Conservation (phyloP, 2,329 filamentous ascomycete genomes). For the Colletotrichum paranaense region DNA sequence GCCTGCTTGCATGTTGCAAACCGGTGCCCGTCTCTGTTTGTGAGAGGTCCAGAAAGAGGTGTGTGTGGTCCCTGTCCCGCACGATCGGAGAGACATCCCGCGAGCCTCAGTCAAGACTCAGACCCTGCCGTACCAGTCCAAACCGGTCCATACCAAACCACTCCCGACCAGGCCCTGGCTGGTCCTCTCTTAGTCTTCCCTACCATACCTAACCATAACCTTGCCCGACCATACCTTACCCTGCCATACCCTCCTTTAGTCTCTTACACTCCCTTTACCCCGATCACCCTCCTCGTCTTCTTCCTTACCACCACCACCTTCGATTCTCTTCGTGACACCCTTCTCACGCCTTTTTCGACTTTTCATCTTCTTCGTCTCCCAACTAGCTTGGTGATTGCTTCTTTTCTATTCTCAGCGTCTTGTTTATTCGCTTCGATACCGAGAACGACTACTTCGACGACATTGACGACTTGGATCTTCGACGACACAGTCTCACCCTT, state of each 20-base stretch:
- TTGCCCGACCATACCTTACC: constrained; percentile 19
- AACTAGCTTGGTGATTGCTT: neutral
- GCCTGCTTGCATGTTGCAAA: constrained; percentile 30
- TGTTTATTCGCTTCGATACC: neutral
- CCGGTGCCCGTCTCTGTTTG: constrained; percentile 14
- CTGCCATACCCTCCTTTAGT: constrained; percentile 23
- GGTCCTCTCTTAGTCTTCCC: neutral
- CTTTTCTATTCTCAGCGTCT: neutral
- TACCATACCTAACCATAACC: constrained; percentile 10
- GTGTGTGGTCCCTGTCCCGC: constrained; percentile 31
- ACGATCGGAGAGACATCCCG: constrained; percentile 30
- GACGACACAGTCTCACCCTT: neutral
- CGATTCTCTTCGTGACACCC: constrained; percentile 12
- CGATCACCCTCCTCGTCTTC: neutral
- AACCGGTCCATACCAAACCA: constrained; percentile 15
- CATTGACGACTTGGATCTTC: neutral
- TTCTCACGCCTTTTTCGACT: neutral
- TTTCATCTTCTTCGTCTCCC: neutral
- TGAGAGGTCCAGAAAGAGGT: constrained; percentile 12
- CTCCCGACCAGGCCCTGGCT: constrained; percentile 9
- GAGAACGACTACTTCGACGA: neutral
- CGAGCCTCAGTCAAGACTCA: constrained; percentile 32
- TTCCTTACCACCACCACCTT: constrained; percentile 7
- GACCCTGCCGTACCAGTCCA: constrained; percentile 17
- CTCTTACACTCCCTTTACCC: constrained; percentile 22